Evolutionary conservation across 192 early-diverging fungal species (phyloP).

Genomic region (Coemansia asiatica): DNA sequence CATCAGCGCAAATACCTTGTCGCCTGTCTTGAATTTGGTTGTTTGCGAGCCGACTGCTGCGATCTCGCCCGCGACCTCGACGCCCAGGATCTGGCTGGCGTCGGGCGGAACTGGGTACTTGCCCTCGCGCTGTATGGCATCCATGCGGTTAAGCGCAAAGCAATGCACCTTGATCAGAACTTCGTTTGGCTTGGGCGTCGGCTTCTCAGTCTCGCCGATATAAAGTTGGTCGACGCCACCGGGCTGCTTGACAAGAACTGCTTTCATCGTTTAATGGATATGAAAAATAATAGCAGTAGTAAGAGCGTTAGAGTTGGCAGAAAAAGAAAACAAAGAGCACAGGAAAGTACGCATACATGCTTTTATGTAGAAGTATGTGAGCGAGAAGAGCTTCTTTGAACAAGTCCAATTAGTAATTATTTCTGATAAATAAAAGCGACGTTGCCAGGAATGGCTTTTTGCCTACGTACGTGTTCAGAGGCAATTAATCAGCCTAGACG

Average conservation of each 20-base stretch:
- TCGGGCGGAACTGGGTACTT: conserved; percentile 65
- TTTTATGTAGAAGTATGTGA: too few species aligned
- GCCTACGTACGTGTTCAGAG: too few species aligned
- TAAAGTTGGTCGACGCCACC: conserved; percentile 56
- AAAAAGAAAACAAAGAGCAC: too few species aligned
- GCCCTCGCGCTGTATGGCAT: conserved; percentile 72
- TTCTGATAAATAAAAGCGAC: too few species aligned
- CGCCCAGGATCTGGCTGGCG: conserved; percentile 68
- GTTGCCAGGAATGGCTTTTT: too few species aligned
- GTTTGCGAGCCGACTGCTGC: conserved; percentile 52
- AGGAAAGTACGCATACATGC: too few species aligned
- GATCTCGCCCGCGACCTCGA: conserved; percentile 71
- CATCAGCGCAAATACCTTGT: conserved; percentile 72
- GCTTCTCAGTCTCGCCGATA: conserved; percentile 50
- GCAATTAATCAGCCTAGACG: too few species aligned
- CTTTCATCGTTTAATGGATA: conserved; percentile 54
- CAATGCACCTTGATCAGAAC: conserved; percentile 57
- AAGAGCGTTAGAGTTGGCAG: too few species aligned
- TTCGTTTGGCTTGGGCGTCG: conserved; percentile 44
- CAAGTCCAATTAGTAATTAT: too few species aligned
- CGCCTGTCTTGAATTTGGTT: conserved; percentile 60
- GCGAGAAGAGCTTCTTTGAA: too few species aligned
- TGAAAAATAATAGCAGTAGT: too few species aligned
- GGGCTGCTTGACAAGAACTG: conserved; percentile 53
- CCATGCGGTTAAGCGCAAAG: conserved; percentile 78